phyloP scores from a whole-genome alignment of 2,329 filamentous ascomycete genomes.

The Neofusicoccum sp. region DNA sequence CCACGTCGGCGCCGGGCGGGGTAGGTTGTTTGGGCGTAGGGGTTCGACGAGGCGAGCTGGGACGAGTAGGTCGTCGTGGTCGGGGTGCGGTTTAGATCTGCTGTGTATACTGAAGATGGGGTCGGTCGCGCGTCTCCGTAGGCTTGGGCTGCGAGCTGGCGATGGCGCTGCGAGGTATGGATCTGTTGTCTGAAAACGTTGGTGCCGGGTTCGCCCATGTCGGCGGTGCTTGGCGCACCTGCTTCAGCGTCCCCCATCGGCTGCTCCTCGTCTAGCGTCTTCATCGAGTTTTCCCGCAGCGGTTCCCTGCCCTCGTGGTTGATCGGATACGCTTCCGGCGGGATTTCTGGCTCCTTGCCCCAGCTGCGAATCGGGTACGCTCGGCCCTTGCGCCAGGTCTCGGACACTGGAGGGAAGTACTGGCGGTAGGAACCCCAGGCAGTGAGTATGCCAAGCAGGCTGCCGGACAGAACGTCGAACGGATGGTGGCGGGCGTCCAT shows the following conservation, averaged over 20 bases:
- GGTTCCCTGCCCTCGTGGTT: conserved; percentile 31
- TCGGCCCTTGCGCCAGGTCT: conserved; percentile 58
- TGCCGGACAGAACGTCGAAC: conserved; percentile 59
- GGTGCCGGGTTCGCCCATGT: conserved; percentile 21
- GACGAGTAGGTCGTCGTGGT: conserved; percentile 35
- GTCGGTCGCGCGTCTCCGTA: conserved; percentile 22
- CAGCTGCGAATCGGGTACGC: conserved; percentile 59
- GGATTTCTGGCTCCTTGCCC: conserved; percentile 47
- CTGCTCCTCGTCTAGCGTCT: conserved; percentile 33
- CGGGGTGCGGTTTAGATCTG: conserved; percentile 30
- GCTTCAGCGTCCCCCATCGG: conserved; percentile 18
- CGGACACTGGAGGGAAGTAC: conserved; percentile 57
- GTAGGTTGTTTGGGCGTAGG: conserved; percentile 25
- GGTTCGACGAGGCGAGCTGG: conserved; percentile 32
- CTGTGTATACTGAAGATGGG: conserved; percentile 26
- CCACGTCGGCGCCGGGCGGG: conserved; percentile 26
- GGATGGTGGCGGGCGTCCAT: conserved; percentile 63
- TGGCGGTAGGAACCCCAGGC: conserved; percentile 56
- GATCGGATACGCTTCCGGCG: conserved; percentile 23
- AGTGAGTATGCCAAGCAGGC: conserved; percentile 51
- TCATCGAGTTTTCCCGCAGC: conserved; percentile 26
- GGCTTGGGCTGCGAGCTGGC: conserved; percentile 26
- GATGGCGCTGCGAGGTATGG: conserved; percentile 34
- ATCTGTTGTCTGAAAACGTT: conserved; percentile 42
- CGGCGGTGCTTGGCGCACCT: conserved; percentile 9